Base-by-base conservation (phyloP, 2,329 filamentous ascomycete genomes). In the Clonostachys solani region DNA sequence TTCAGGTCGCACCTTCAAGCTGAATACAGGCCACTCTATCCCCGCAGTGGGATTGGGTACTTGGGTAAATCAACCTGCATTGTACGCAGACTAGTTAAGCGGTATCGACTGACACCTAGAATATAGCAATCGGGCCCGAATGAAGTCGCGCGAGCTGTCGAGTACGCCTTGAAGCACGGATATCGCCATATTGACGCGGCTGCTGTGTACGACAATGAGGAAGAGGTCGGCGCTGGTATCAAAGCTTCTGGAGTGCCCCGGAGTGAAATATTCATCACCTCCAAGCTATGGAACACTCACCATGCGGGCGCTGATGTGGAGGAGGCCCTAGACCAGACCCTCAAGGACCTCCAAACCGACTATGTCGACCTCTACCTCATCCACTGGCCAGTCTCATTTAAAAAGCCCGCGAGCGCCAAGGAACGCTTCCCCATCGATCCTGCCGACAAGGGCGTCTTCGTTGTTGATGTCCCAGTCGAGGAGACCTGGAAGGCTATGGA, bases 401-500 rank as follows among this genome's bases (percentile, higher is more conserved):
- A 77, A 58, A 67, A 66, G 56, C 65, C 64, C 29, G 65, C 67
- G 4, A 60, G 72, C 46, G 60, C 63, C 45, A 68, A 68, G 53
- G 71, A 73, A 59, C 57, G 56, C 47, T 58, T 56, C 45, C 59
- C 60, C 17, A 53, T 76, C 33, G 70, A 73, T 16, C 49, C 69
- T 4, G 70, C 72, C 37, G 72, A 71, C 47, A 73, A 71, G 55
- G 74, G 74, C 51, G 52, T 76, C n/a, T 49, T 56, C 29, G 56
- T 62, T 41, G 56, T 57, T 10, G 55, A 63, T 17, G 55, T 63
- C 9, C 55, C 58, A 54, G 69, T 75, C 55, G 67, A 79, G 61
- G 74, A 84, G 62, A 85, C 82, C 17, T 82, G 79, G 79, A 67
- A 72, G 38, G 78, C 77, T 42, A 80, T 85, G 78, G 82, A 85